phyloP scores from a whole-genome alignment of 805 yeast species.

The Debaryomyces prosopidis region DNA sequence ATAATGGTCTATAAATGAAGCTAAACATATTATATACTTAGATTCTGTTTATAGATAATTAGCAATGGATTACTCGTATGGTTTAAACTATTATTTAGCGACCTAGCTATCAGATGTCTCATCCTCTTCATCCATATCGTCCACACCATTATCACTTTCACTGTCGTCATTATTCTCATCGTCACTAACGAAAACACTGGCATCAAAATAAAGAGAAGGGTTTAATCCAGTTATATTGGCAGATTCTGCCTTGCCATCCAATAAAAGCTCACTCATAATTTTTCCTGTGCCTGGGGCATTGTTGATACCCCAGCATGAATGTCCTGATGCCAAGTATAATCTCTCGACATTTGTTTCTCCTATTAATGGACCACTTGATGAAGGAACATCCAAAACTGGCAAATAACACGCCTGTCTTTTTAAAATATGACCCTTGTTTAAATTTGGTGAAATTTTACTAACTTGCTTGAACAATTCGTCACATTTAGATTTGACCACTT shows the following conservation, averaged over 20 bases:
- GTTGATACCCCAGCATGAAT: conserved; percentile 98
- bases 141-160: neutral
- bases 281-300: conserved; percentile 98
- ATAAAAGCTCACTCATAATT: conserved; percentile 78
- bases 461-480: conserved; percentile 84
- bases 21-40: no score
- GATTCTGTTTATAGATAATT: neutral
- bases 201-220: conserved; percentile 86
- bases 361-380: conserved; percentile 88
- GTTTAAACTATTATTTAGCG: neutral
- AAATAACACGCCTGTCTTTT: conserved; percentile 92
- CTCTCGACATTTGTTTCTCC: conserved; percentile 89
- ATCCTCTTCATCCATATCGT: neutral
- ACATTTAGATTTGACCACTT: conserved; percentile 82
- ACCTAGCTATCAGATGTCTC: neutral
- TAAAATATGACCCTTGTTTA: conserved; percentile 71
- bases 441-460: conserved; percentile 67
- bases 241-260: conserved; percentile 78
- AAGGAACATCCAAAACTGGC: conserved; percentile 92
- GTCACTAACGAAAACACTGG: conserved; percentile 42
- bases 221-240: conserved; percentile 83
- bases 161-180: conserved; percentile 10
- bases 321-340: conserved; percentile 84
- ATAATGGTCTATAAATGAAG: no score
- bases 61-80: neutral